phyloP scores from a whole-genome alignment of 2,329 filamentous ascomycete species.

The Neurospora sp. region DNA sequence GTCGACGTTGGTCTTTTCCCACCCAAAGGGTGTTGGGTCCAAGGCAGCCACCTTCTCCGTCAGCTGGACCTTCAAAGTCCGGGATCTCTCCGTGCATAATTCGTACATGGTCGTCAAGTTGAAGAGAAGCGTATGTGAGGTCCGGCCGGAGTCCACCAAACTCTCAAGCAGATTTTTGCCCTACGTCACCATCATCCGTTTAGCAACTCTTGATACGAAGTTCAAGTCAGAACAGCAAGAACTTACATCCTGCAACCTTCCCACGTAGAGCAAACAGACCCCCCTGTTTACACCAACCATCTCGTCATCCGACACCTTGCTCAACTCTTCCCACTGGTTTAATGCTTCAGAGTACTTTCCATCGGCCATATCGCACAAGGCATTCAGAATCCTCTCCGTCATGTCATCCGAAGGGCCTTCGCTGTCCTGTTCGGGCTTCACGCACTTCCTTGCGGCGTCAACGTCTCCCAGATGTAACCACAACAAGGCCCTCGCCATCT shows the following conservation, averaged over 20 bases:
- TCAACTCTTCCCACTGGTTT: slow-evolving; percentile 46
- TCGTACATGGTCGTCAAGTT: slow-evolving; percentile 90
- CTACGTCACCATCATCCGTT: slow-evolving; percentile 28
- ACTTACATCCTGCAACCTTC: slow-evolving; percentile 51
- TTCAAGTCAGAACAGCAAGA: not conserved
- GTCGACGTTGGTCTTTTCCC: slow-evolving; percentile 62
- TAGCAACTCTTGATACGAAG: not conserved
- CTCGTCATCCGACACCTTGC: slow-evolving; percentile 39
- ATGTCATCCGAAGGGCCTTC: slow-evolving; percentile 39
- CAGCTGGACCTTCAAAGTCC: slow-evolving; percentile 58
- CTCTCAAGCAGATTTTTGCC: slow-evolving; percentile 57
- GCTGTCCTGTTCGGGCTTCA: slow-evolving; percentile 27
- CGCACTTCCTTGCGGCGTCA: slow-evolving; percentile 49
- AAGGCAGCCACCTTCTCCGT: slow-evolving; percentile 58
- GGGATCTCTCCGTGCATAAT: slow-evolving; percentile 69
- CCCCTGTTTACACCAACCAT: slow-evolving; percentile 75
- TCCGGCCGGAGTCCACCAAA: slow-evolving; percentile 50
- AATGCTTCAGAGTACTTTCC: slow-evolving; percentile 59
- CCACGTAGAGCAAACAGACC: slow-evolving; percentile 74
- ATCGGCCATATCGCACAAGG: slow-evolving; percentile 70
- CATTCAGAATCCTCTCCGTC: slow-evolving; percentile 44
- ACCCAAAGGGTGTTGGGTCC: slow-evolving; percentile 46
- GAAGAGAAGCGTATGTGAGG: slow-evolving; percentile 74
- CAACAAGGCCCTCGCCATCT: slow-evolving; percentile 51
- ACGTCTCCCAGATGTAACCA: slow-evolving; percentile 73